A percentile compares a stretch with the other conserved stretches of the same genome.
Conservation (phyloP, 176 grass and related monocot species). For the Pharus latifolius region DNA sequence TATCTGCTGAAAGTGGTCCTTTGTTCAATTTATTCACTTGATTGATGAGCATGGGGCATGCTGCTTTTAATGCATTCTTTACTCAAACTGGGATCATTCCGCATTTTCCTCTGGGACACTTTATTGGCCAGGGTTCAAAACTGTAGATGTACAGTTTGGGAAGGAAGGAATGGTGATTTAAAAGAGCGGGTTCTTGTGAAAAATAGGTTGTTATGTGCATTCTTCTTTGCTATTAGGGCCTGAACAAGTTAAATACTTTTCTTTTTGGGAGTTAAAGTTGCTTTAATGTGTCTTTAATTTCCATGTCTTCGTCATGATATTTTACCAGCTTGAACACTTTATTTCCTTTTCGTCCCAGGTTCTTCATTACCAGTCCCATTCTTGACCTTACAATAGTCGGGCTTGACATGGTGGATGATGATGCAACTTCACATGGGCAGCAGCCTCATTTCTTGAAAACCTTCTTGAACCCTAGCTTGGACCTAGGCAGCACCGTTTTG, state of each 20-base stretch:
- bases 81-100: constrained; percentile 12
- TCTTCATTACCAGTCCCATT: constrained; percentile 88
- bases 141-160: neutral
- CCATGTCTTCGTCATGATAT: constrained; percentile 2
- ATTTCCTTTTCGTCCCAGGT: constrained; percentile 50
- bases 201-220: neutral
- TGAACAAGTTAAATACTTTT: neutral
- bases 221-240: neutral
- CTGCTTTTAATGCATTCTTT: constrained; percentile 29
- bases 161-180: neutral
- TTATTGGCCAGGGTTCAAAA: neutral
- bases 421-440: constrained; percentile 42
- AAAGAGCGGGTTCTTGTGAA: neutral
- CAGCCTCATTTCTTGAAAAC: constrained; percentile 71
- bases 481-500: constrained; percentile 71
- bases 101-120: constrained; percentile 9
- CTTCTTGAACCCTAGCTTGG: constrained; percentile 67
- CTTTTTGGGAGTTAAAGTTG: neutral
- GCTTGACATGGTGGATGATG: constrained; percentile 43
- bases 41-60: constrained; percentile 24
- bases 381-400: constrained; percentile 89
- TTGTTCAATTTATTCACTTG: constrained; percentile 23
- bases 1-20: constrained; percentile 41
- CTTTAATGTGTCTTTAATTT: neutral
- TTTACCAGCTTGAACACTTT: neutral